Percentiles rank a stretch among this genome's conserved stretches.
These are phyloP conservation scores for Penicillium sp. DNA, from an alignment of 2,329 filamentous ascomycete genomes.

Conservation along the genomic window DNA sequence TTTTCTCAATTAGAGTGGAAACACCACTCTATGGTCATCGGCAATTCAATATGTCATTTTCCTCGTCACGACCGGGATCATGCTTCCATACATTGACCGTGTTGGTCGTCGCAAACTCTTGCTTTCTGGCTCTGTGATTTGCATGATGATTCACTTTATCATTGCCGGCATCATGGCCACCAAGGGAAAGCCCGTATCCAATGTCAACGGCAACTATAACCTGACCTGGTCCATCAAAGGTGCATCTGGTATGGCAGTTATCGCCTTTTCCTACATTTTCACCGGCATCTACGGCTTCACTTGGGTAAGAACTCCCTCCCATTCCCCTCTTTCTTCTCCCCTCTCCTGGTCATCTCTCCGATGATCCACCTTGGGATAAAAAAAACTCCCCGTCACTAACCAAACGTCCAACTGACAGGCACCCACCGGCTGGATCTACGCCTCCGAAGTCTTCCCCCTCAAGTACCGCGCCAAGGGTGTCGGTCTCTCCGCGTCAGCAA, in stretches of 20 bases:
- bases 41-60: conserved; percentile 55
- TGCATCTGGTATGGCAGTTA: conserved; percentile 50
- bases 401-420: conserved; percentile 33
- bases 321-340: too few species aligned
- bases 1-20: conserved; percentile 23
- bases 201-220: conserved; percentile 45
- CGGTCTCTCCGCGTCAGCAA: conserved; percentile 53
- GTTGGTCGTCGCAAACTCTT: conserved; percentile 46
- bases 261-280: conserved; percentile 58
- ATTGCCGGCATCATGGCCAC: conserved; percentile 50
- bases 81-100: conserved; percentile 47
- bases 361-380: too few species aligned
- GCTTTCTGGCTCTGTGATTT: conserved; percentile 42
- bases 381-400: background rate
- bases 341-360: too few species aligned
- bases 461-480: conserved; percentile 61
- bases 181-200: conserved; percentile 42
- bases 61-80: conserved; percentile 47
- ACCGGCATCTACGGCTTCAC: conserved; percentile 32
- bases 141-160: conserved; percentile 47
- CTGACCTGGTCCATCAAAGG: conserved; percentile 46
- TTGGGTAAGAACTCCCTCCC: conserved; percentile 30
- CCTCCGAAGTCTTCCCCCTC: conserved; percentile 58
- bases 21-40: conserved; percentile 46
- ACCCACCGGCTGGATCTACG: conserved; percentile 54